Base-by-base conservation (phyloP, 2,329 filamentous ascomycete genomes). In the Aspergillus hiratsukae region DNA sequence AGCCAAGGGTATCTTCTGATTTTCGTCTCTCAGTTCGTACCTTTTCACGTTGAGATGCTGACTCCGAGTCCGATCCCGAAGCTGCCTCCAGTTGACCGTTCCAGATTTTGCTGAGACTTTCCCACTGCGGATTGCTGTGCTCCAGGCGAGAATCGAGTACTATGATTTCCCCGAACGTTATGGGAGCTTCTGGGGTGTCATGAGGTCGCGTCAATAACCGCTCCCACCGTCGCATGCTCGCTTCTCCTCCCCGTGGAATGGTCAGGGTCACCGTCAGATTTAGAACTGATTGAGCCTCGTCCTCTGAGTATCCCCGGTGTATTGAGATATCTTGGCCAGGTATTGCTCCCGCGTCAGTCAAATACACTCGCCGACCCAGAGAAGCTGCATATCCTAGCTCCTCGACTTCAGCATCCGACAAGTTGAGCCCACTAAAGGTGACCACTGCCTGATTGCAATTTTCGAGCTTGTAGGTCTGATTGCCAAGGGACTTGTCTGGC, bases 251-350 rank as follows among this genome's bases (percentile, higher is more conserved):
- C 10, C 28, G 46, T 6, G 27, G n/a, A 9, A 29, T 50, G 10
- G 31, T 29, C 19, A 56, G 7, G 2, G 54, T 49, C 23, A 56
- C 21, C 10, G 27, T 49, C 17, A 56, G 11, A 29, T 52, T 56
- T 21, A 48, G 9, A 5, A 23, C 14, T 8, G 41, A 9, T 23
- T 11, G 40, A 21, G 19, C 9, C 3, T 3, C n/a, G 17, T 11
- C 21, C 23, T 21, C 14, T 14, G 31, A 7, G 14, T 14, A 27
- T 46, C 23, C 17, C 6, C 21, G 4, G 19, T 14, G 4, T 25
- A 25, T 17, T 23, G 43, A 14, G 11, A 7, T 25, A 46, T 46
- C 14, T 14, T 25, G 43, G 10, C 23, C 43, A 25, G 7, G 23
- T 19, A 25, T 41, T 17, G 11, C 25, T 37, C 25, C 31, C 14